Evolutionary conservation across 257 asterid species (phyloP).

Genomic region (Eucommia ulmoides): DNA sequence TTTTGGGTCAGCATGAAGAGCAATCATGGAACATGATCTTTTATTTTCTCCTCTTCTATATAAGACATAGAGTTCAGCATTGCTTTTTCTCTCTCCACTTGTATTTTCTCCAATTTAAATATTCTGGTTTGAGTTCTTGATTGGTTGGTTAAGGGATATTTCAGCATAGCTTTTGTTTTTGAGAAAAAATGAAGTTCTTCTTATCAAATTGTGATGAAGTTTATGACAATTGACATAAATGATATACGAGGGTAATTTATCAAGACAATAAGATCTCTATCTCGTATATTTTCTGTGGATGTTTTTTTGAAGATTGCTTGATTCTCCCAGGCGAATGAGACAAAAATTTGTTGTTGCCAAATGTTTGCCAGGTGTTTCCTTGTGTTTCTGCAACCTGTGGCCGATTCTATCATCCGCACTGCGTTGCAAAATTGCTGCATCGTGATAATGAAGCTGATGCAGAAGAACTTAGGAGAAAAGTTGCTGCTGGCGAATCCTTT

Average conservation of each 20-base stretch:
- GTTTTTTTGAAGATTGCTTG: not conserved
- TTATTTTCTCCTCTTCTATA: too few relatives aligned
- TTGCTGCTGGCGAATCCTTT: conserved; percentile 70
- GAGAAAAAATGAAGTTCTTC: too few relatives aligned
- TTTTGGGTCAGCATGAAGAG: too few relatives aligned
- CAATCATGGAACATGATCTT: too few relatives aligned
- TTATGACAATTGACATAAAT: not conserved
- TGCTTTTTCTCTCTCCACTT: too few relatives aligned
- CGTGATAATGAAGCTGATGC: conserved; percentile 36
- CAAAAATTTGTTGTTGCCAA: conserved; percentile 3
- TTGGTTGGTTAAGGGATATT: too few relatives aligned
- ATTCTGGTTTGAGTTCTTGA: too few relatives aligned
- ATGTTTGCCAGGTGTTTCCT: conserved; percentile 59
- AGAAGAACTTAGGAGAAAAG: conserved; percentile 30
- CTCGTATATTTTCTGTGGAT: not conserved
- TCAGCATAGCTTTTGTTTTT: too few relatives aligned
- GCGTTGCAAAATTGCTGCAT: conserved; percentile 63
- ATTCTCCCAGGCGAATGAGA: not conserved
- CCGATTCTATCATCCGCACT: conserved; percentile 70
- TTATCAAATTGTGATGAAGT: too few relatives aligned
- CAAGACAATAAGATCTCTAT: not conserved
- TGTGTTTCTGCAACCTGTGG: conserved; percentile 91
- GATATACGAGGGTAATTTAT: not conserved
- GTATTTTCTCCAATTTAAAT: too few relatives aligned
- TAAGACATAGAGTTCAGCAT: too few relatives aligned